Evolutionary conservation across 306 rosid genomes (phyloP), one percentile per base, ranked within the genome.

Genomic region (Astragalus glycyphyllos): DNA sequence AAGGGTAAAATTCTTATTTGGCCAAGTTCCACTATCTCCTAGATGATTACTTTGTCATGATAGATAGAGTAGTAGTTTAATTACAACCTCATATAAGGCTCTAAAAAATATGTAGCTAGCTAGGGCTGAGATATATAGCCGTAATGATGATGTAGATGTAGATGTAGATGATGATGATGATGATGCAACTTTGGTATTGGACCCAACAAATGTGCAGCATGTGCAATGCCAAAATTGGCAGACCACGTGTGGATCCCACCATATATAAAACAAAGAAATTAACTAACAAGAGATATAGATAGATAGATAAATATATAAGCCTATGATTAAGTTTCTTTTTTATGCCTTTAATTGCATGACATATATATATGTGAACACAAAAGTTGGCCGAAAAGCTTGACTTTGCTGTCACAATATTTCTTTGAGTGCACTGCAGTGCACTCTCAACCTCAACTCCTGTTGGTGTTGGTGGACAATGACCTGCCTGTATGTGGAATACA

Each of bases 361-460:
- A 85, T 77, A 64, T 74, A 75, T 59, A 2, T 26, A 26, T 26
- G 31, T 51, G 73, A 83, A 81, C 74, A 74, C 65, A 83, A 79
- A 81, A 85, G 88, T 71, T 76, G 81, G 97, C 95, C 92, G 98
- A 81, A 92, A 92, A 87, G 92, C 85, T 89, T 92, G 98, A 92
- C 98, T 92, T 92, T 83, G 89, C 84, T 84, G 91, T 73, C 83
- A 84, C 80, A 87, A 78, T 35, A 54, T 88, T 83, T 89, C 88
- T 87, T 92, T 84, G 98, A 92, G 98, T 92, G 96, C 84, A 86
- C 86, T 92, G 96, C 83, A 85, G 85, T 82, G 82, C 96, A 92
- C 96, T 89, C 92, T 12, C 67, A 20, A 11, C 5, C 14, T n/a
- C 84, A 29, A 62, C 74, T 9, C 41, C 68, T 79, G 54, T 60